Conservation (phyloP, 1,284 basidiomycete species). For the Leccinum variabile region DNA sequence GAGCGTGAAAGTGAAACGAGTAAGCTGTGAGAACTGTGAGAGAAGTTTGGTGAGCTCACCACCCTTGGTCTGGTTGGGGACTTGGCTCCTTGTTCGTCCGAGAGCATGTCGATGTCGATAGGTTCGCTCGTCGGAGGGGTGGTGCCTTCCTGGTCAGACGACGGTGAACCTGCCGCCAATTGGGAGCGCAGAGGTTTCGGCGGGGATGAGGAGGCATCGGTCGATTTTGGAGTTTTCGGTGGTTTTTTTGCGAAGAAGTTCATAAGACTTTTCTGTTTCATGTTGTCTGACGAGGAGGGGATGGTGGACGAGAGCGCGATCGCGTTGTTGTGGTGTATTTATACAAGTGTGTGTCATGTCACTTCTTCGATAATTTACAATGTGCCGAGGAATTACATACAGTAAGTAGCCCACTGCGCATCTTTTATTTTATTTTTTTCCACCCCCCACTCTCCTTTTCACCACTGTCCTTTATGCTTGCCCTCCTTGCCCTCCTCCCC, state of each 20-base stretch:
- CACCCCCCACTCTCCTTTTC: constrained; percentile 20
- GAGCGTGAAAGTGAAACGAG: constrained; percentile 2
- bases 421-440: background rate
- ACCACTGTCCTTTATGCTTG: constrained; percentile 22
- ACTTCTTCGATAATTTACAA: background rate
- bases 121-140: constrained; percentile 71
- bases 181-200: constrained; percentile 27
- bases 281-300: constrained; percentile 35
- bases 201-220: constrained; percentile 31
- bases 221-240: constrained; percentile 26
- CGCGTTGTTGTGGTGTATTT: constrained; percentile 25
- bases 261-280: constrained; percentile 75
- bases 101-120: constrained; percentile 71
- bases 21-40: background rate
- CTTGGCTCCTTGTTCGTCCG: constrained; percentile 45
- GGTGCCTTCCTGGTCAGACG: constrained; percentile 52
- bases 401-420: background rate
- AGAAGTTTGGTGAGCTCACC: constrained; percentile 16
- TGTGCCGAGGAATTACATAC: background rate
- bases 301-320: background rate
- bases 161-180: constrained; percentile 42
- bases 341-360: background rate
- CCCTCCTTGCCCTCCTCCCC: constrained; percentile 20
- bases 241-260: constrained; percentile 61
- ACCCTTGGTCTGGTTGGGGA: constrained; percentile 8